Percentiles rank a stretch among this genome's conserved stretches.
phyloP scores from a whole-genome alignment of 2,329 filamentous ascomycete genomes.

The Lachnellula cervina region DNA sequence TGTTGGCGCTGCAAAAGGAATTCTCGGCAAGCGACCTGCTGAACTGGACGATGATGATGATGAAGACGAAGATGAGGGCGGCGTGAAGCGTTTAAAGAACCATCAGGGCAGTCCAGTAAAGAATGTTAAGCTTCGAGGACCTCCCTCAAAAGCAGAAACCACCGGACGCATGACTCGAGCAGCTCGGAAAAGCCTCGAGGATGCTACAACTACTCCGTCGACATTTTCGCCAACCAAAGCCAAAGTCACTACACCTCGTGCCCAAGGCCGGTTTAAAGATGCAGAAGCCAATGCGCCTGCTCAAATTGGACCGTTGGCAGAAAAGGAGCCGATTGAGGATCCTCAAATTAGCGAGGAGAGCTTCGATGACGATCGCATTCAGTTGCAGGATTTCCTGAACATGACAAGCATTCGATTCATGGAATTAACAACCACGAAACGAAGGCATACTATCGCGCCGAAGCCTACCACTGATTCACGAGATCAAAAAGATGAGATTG shows the following conservation, averaged over 20 bases:
- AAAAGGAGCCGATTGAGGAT: slow-evolving; percentile 40
- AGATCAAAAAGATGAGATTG: slow-evolving; percentile 33
- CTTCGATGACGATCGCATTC: slow-evolving; percentile 55
- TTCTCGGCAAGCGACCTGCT: slow-evolving; percentile 68
- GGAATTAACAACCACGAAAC: slow-evolving; percentile 94
- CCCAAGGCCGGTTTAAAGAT: slow-evolving; percentile 51
- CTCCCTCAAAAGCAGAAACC: slow-evolving; percentile 61
- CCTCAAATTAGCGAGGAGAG: slow-evolving; percentile 41
- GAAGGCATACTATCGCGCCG: slow-evolving; percentile 74
- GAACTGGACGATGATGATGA: slow-evolving; percentile 61
- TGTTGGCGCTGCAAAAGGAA: slow-evolving; percentile 66
- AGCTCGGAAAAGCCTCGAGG: slow-evolving; percentile 43
- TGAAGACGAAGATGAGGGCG: slow-evolving; percentile 55
- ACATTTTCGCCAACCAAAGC: slow-evolving; percentile 45
- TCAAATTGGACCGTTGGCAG: slow-evolving; percentile 38
- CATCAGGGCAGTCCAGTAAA: slow-evolving; percentile 73
- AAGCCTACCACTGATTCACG: slow-evolving; percentile 35
- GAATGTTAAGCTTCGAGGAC: slow-evolving; percentile 64
- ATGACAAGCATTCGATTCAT: slow-evolving; percentile 98
- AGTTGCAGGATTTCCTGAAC: slow-evolving; percentile 87
- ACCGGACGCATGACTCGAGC: slow-evolving; percentile 55
- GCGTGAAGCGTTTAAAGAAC: slow-evolving; percentile 66
- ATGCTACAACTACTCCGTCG: slow-evolving; percentile 36
- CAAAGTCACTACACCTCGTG: slow-evolving; percentile 50
- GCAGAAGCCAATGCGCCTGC: slow-evolving; percentile 35